Percentiles rank a stretch among this genome's conserved stretches.
Evolutionary conservation across 192 early-diverging fungal genomes (phyloP).

Genomic region (Obelidium mucronatum): DNA sequence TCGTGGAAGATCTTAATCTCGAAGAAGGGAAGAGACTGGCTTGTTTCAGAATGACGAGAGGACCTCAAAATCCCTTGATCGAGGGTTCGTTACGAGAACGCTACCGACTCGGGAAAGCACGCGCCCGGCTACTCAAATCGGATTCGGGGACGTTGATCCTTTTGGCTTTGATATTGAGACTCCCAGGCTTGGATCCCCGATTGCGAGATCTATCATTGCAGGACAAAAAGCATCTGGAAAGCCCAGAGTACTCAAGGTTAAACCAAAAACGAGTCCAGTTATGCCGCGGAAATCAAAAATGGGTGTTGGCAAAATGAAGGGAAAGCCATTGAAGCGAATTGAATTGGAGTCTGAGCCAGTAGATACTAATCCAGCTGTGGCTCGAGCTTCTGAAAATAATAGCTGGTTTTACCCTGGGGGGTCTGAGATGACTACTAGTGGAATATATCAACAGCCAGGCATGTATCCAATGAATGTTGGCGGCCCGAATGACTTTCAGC

Average conservation of each 20-base stretch:
- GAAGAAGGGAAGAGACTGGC: conserved; percentile 5
- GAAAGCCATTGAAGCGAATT: conserved; percentile 13
- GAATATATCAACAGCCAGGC: neutral
- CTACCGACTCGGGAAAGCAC: too few species aligned
- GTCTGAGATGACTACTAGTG: neutral
- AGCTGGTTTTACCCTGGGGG: too few species aligned
- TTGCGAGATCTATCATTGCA: neutral
- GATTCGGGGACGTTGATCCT: neutral
- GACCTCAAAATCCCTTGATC: conserved; percentile 5
- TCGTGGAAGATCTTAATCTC: neutral
- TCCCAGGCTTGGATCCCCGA: too few species aligned
- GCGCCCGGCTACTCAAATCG: neutral
- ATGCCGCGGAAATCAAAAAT: neutral
- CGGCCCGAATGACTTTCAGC: neutral
- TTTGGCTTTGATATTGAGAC: conserved; percentile 2
- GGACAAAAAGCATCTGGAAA: neutral
- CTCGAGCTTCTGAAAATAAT: too few species aligned
- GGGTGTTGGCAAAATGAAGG: neutral
- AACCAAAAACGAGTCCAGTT: neutral
- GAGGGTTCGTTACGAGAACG: neutral
- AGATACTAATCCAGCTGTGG: neutral
- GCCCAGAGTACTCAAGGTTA: neutral
- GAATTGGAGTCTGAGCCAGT: neutral
- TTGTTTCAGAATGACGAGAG: too few species aligned
- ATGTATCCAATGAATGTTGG: neutral